Conservation (phyloP, 768 basidiomycete genomes). For the Mycena galericulata region DNA sequence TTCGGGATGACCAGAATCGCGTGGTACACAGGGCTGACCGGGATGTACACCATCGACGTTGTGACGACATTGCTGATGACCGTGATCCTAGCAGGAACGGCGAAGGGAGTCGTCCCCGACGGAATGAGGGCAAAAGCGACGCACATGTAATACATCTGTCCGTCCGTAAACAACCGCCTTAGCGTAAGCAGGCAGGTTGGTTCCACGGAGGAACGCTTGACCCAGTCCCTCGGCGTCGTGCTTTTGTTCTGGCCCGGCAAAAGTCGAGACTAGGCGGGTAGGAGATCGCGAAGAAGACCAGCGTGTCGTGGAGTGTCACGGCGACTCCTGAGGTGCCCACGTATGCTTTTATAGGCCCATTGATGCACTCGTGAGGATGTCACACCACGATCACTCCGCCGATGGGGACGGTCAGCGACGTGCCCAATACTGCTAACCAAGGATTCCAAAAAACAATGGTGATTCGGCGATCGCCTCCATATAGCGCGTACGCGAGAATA, state of each 20-base stretch:
- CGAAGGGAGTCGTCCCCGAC: background rate
- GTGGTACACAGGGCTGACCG: slow-evolving; percentile 2
- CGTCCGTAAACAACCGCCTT: slow-evolving; percentile 38
- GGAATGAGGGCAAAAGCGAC: slow-evolving; percentile 16
- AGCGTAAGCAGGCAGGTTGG: slow-evolving; percentile 43
- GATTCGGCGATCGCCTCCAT: slow-evolving; percentile 35
- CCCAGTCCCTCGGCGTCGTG: background rate
- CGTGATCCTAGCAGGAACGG: slow-evolving; percentile 9
- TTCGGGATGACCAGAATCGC: background rate
- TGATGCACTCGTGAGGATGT: slow-evolving; percentile 41
- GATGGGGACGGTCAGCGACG: slow-evolving; percentile 39
- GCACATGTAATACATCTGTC: slow-evolving; percentile 41
- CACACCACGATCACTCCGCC: slow-evolving; percentile 40
- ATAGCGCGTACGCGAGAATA: slow-evolving; percentile 45
- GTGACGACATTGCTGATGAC: slow-evolving; percentile 25
- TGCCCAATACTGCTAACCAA: slow-evolving; percentile 47
- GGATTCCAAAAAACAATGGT: slow-evolving; percentile 41
- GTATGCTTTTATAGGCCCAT: slow-evolving; percentile 30
- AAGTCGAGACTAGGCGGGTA: slow-evolving; percentile 36
- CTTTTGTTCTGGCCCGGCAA: slow-evolving; percentile 9
- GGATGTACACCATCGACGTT: background rate
- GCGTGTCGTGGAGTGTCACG: slow-evolving; percentile 41
- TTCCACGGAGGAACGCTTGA: slow-evolving; percentile 33
- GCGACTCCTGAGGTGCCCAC: slow-evolving; percentile 35
- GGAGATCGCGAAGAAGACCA: slow-evolving; percentile 46